Evolutionary conservation across 768 basidiomycete genomes (phyloP).

Genomic region (Boletus speciosus): DNA sequence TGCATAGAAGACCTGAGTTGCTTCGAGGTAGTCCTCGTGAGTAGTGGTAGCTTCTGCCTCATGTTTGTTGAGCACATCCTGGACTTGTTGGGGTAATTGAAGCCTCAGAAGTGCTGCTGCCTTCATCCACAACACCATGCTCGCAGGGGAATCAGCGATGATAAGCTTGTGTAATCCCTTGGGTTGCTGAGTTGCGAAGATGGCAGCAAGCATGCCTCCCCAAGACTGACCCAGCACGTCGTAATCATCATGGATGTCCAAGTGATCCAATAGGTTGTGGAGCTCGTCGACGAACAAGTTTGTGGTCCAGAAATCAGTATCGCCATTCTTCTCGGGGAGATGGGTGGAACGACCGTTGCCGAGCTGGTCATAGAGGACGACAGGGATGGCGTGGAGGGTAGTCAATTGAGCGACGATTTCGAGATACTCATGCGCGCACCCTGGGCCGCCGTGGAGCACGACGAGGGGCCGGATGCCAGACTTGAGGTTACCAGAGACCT

Average conservation of each 20-base stretch:
- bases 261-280: constrained; percentile 41
- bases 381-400: constrained; percentile 36
- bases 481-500: constrained; percentile 43
- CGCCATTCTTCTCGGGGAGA: constrained; percentile 44
- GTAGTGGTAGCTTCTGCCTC: constrained; percentile 44
- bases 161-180: constrained; percentile 45
- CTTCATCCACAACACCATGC: constrained; percentile 42
- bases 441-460: constrained; percentile 54
- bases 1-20: constrained; percentile 40
- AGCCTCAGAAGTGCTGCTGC: constrained; percentile 29
- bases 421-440: constrained; percentile 42
- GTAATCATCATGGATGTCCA: constrained; percentile 44
- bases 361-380: constrained; percentile 56
- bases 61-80: constrained; percentile 40
- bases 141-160: constrained; percentile 44
- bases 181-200: constrained; percentile 36
- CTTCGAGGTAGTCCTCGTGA: constrained; percentile 43
- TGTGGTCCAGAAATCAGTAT: constrained; percentile 45
- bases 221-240: constrained; percentile 41
- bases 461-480: constrained; percentile 41
- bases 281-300: constrained; percentile 53
- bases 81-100: constrained; percentile 40
- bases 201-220: constrained; percentile 45
- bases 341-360: constrained; percentile 55
- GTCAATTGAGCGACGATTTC: constrained; percentile 39